A percentile compares a stretch with the other conserved stretches of the same genome.
Evolutionary conservation across 1,284 basidiomycete genomes (phyloP).

Genomic region (Sphaerobolus stellatus): DNA sequence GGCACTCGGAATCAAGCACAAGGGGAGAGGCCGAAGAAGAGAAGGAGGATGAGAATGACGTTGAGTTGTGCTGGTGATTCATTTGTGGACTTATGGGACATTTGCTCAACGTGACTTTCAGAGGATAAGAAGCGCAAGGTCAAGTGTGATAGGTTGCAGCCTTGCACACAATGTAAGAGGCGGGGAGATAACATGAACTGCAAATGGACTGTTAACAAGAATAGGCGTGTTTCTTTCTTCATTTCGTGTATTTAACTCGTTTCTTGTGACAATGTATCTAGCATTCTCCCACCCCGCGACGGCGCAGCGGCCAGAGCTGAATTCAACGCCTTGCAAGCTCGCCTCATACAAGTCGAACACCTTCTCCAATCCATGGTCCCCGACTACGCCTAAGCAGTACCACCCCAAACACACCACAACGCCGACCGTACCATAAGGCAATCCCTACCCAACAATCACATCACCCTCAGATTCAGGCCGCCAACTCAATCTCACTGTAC

Average conservation of each 20-base stretch:
- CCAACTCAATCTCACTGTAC: background rate
- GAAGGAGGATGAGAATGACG: constrained; percentile 8
- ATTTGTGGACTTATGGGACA: constrained; percentile 16
- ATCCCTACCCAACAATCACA: background rate
- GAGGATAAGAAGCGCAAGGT: constrained; percentile 31
- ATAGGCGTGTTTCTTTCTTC: constrained; percentile 21
- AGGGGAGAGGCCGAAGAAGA: constrained; percentile 14
- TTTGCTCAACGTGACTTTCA: too few species aligned
- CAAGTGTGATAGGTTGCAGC: constrained; percentile 26
- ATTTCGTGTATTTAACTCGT: constrained; percentile 23
- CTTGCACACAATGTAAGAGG: constrained; percentile 26
- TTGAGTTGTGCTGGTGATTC: constrained; percentile 16
- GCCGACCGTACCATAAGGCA: too few species aligned
- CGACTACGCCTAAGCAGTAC: background rate
- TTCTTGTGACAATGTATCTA: background rate
- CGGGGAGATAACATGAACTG: constrained; percentile 27
- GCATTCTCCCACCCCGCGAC: background rate
- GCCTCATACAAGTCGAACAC: constrained; percentile 3
- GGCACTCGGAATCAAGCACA: too few species aligned
- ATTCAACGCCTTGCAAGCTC: constrained; percentile 2
- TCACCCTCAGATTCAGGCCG: background rate
- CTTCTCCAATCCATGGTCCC: too few species aligned
- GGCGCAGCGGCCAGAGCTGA: constrained; percentile 1
- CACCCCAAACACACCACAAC: background rate
- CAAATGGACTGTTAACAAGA: constrained; percentile 22